Evolutionary conservation across 805 yeast genomes (phyloP).

Genomic region (Metschnikowia similis): DNA sequence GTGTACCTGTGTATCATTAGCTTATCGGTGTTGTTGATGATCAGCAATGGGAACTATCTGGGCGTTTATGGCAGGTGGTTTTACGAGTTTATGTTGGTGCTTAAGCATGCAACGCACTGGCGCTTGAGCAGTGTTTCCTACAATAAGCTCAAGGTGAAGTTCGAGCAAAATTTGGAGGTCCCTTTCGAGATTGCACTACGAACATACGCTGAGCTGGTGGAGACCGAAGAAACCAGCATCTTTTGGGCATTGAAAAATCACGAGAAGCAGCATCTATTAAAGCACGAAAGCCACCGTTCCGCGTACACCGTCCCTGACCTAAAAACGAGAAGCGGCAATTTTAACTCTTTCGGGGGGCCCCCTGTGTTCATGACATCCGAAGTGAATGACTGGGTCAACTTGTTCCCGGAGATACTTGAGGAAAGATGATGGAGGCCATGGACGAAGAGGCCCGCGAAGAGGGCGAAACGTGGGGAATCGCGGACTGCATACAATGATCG

Average conservation of each 20-base stretch:
- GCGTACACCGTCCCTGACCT: not conserved
- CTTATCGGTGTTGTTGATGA: conserved; percentile 7
- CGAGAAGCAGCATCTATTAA: not conserved
- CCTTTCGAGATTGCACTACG: conserved; percentile 5
- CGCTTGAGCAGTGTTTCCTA: conserved; percentile 9
- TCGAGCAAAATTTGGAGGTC: conserved; percentile 4
- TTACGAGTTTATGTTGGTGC: conserved; percentile 13
- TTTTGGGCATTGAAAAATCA: not conserved
- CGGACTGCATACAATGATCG: not conserved
- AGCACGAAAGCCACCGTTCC: not conserved
- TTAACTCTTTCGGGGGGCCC: conserved; percentile 8
- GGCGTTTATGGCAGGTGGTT: not conserved
- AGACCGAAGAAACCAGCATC: not conserved
- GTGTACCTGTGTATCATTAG: conserved; percentile 13
- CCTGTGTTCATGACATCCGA: conserved; percentile 9
- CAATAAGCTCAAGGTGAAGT: conserved; percentile 5
- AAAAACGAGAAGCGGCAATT: not conserved
- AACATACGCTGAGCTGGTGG: not conserved
- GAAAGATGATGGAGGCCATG: not conserved
- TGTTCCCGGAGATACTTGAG: conserved; percentile 8
- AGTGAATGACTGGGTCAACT: conserved; percentile 6
- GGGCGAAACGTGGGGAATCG: not conserved
- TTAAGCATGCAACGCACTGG: conserved; percentile 8
- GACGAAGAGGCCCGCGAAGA: not conserved
- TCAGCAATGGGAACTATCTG: not conserved